Evolutionary conservation across 73 alveolate species (phyloP), one percentile per base, ranked within the genome.

Genomic region (Stentor roeselii): DNA sequence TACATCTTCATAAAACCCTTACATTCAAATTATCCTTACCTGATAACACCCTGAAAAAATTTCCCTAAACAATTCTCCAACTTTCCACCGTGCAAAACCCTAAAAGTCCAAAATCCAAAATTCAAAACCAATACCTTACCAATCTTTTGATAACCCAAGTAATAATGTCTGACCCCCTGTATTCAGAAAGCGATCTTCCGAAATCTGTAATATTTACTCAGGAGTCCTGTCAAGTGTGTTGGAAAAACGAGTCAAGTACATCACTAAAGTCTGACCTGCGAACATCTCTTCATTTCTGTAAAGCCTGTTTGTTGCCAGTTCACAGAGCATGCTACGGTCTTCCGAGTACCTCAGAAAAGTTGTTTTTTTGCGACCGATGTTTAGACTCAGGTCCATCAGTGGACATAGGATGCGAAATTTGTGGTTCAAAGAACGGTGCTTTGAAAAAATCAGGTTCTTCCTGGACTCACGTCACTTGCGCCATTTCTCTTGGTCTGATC

Each of bases 261-360:
- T 30, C 80, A 30, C n/a, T 67, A n/a, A 67, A 67, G 80, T 32
- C 80, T 0, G 80, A 67, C 1, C 80, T 67, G 21, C 21, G 41
- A n/a, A 67, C 37, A 21, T 21, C 50, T 67, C 37, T 67, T 21
- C 80, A 67, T 67, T 67, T 21, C 80, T 67, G 80, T 32, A 0
- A 32, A 67, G 37, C 80, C 41, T 67, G 80, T 32, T 27, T 21
- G 2, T 40, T 67, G 15, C 11, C 80, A 30, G 80, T 67, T n/a
- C 80, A 67, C 41, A 67, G 41, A 67, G 80, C 80, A 15, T 67
- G 80, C 80, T 67, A 67, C 34, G 80, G 80, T 21, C 80, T 67
- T 36, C n/a, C 80, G 11, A 21, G 42, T 21, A 11, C 50, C 2
- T 21, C n/a, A 21, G 80, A 67, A 67, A 67, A 21, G 41, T 11